Conservation (phyloP, 495 filamentous ascomycete genomes). For the Thozetella sp. region DNA sequence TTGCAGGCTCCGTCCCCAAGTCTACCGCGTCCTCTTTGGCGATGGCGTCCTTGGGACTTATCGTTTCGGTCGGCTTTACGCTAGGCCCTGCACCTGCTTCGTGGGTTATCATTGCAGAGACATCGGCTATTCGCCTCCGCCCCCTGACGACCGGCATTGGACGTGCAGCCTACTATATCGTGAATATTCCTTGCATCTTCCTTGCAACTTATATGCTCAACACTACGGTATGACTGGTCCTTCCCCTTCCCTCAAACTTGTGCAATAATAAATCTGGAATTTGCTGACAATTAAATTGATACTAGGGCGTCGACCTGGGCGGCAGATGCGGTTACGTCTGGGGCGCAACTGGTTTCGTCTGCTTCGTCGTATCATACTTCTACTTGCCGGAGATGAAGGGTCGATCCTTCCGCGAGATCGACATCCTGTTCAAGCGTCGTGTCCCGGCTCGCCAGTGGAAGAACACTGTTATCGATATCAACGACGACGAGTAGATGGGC, state of each 20-base stretch:
- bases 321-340: conserved; percentile 54
- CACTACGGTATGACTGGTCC: conserved; percentile 26
- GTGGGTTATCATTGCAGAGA: conserved; percentile 61
- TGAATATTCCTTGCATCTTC: conserved; percentile 57
- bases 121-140: conserved; percentile 56
- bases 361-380: conserved; percentile 30
- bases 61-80: conserved; percentile 56
- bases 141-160: conserved; percentile 59
- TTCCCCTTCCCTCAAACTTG: background rate
- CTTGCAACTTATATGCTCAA: conserved; percentile 52
- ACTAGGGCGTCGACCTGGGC: conserved; percentile 40
- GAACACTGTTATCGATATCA: conserved; percentile 49
- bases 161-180: conserved; percentile 53
- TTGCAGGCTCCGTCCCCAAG: conserved; percentile 41
- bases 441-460: conserved; percentile 55
- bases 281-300: conserved; percentile 21
- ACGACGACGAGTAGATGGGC: conserved; percentile 52
- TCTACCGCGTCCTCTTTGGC: conserved; percentile 37
- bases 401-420: conserved; percentile 34
- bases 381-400: conserved; percentile 33
- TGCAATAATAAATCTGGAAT: conserved; percentile 6
- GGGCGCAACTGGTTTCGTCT: conserved; percentile 27
- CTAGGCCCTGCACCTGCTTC: conserved; percentile 54
- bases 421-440: conserved; percentile 39
- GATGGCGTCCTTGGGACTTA: conserved; percentile 55